Evolutionary conservation across 768 basidiomycete genomes (phyloP), one percentile per base, ranked within the genome.

Genomic region (Russula abietina): DNA sequence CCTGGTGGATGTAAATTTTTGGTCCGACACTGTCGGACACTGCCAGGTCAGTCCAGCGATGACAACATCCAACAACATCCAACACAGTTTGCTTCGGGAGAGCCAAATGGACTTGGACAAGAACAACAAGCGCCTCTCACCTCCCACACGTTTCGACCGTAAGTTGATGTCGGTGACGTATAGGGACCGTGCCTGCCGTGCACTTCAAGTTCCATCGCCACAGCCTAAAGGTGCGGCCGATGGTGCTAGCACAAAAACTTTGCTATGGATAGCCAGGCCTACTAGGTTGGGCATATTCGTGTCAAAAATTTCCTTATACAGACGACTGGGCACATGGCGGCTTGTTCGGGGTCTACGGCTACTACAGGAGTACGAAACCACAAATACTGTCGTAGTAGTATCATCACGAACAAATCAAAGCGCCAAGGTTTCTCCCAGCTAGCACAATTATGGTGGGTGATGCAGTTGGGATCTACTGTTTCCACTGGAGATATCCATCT

Each of bases 401-500:
- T 6, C 24, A n/a, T 16, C 17, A 26, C 19, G 11, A 28, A 10
- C 19, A 33, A 12, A 10, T 4, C 10, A 33, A 12, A 10, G 11
- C 32, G 22, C n/a, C 43, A 45, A 52, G 19, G 50, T 19, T 33
- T n/a, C 30, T 17, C 39, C 32, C 36, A 51, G 49, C 4, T 6
- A 11, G 9, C 12, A 16, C 7, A 36, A 36, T 22, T 24, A 30
- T 12, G 33, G 5, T n/a, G 6, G 5, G 30, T 22, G n/a, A 16
- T 22, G 30, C 43, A 7, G 22, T 33, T 28, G 38, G 32, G 26
- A 65, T 66, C 67, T 66, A 73, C 36, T 79, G 76, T 66, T 79
- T 82, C 87, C 87, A 88, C 68, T 78, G 77, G 36, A 88, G 75
- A 48, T 72, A 72, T 55, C 78, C 78, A 66, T 84, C 84, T 67